phyloP scores from a whole-genome alignment of 1,284 basidiomycete genomes.

The Leccinum solheimii region DNA sequence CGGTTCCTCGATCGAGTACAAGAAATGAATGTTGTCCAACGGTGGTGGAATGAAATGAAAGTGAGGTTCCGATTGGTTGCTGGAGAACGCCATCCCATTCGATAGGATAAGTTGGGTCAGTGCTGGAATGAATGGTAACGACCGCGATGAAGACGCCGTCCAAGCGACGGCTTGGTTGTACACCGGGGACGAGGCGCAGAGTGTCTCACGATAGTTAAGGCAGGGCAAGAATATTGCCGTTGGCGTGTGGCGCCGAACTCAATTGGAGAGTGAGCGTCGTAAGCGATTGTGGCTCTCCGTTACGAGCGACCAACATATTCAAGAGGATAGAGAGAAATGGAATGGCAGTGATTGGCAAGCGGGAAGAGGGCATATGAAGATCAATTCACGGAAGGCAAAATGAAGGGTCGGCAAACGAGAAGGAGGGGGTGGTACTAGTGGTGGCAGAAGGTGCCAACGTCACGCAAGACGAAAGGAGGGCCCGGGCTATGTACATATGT shows the following conservation, averaged over 20 bases:
- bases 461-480: neutral
- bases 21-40: neutral
- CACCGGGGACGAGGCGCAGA: neutral
- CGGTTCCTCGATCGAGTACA: neutral
- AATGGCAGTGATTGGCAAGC: neutral
- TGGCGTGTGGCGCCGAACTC: slow-evolving; percentile 11
- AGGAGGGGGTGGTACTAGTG: neutral
- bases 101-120: neutral
- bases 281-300: neutral
- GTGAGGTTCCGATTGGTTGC: slow-evolving; percentile 1
- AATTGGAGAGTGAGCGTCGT: neutral
- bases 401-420: slow-evolving; percentile 15
- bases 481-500: no score
- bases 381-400: neutral
- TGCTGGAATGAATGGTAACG: slow-evolving; percentile 13
- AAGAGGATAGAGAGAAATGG: slow-evolving; percentile 6
- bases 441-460: neutral
- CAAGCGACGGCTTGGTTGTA: neutral
- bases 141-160: neutral
- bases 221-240: slow-evolving; percentile 4
- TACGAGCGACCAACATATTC: neutral
- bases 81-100: neutral
- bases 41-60: slow-evolving; percentile 9
- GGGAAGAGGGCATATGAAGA: neutral
- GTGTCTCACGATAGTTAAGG: slow-evolving; percentile 6